These are phyloP conservation scores for Pseudonitzschia multiseries DNA, from an alignment of 108 stramenopile genomes.

Conservation along the genomic window DNA sequence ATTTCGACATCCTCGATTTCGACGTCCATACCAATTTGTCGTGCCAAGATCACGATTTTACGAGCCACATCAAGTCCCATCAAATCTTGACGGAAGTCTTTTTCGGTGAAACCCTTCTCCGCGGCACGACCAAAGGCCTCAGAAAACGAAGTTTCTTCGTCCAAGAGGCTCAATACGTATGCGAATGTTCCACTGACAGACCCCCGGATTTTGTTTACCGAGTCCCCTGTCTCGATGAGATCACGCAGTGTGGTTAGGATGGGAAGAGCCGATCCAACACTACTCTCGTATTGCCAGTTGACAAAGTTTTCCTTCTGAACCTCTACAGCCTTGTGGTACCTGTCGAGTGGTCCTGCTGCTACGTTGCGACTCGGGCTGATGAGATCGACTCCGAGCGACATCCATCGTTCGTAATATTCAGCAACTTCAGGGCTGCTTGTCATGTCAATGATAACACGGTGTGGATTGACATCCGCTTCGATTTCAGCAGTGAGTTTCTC, in stretches of 20 bases:
- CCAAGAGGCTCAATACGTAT: conserved; percentile 57
- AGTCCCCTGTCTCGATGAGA: conserved; percentile 66
- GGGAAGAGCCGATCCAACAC: conserved; percentile 81
- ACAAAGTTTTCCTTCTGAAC: conserved; percentile 49
- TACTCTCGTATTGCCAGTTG: conserved; percentile 71
- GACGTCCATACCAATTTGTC: conserved; percentile 45
- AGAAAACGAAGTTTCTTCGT: conserved; percentile 50
- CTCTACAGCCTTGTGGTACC: conserved; percentile 60
- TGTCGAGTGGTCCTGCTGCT: conserved; percentile 54
- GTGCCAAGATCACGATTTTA: conserved; percentile 56
- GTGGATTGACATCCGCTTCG: conserved; percentile 72
- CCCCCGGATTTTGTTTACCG: conserved; percentile 58
- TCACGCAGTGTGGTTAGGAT: conserved; percentile 75
- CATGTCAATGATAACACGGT: conserved; percentile 80
- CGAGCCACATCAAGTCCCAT: conserved; percentile 47
- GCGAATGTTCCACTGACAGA: conserved; percentile 77
- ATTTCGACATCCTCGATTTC: conserved; percentile 66
- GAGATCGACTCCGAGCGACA: conserved; percentile 63
- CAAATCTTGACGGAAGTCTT: conserved; percentile 60
- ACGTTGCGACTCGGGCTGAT: conserved; percentile 71
- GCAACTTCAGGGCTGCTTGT: conserved; percentile 59
- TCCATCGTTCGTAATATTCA: conserved; percentile 66
- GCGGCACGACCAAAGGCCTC: conserved; percentile 62
- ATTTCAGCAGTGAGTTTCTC: conserved; percentile 52
- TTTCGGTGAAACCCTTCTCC: conserved; percentile 61